These are phyloP conservation scores for Biancaea sappan DNA, from an alignment of 306 rosid genomes.

Conservation along the genomic window DNA sequence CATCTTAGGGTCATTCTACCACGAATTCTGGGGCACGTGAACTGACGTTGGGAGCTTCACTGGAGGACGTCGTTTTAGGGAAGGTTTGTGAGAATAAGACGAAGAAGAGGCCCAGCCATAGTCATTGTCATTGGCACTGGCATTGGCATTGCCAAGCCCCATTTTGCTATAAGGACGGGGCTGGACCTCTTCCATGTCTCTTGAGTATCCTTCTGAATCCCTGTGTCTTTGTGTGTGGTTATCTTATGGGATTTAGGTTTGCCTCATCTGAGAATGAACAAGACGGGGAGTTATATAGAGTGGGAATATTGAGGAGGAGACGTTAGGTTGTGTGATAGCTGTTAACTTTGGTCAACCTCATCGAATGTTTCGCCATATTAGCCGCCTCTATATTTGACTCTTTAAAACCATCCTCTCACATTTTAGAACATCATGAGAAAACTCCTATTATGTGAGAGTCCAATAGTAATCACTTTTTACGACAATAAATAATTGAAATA, in stretches of 20 bases:
- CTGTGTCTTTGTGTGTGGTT: not conserved
- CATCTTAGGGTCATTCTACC: slow-evolving; percentile 51
- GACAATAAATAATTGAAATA: too few relatives aligned
- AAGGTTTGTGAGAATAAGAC: slow-evolving; percentile 1
- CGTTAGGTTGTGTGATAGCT: not conserved
- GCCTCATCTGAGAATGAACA: not conserved
- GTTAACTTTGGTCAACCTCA: not conserved
- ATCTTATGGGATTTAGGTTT: too few relatives aligned
- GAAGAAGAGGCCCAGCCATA: not conserved
- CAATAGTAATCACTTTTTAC: too few relatives aligned
- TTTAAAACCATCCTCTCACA: not conserved
- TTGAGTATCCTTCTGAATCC: not conserved
- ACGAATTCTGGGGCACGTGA: not conserved
- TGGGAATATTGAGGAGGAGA: not conserved
- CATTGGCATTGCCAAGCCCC: not conserved
- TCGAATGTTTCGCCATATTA: not conserved
- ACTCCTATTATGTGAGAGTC: too few relatives aligned
- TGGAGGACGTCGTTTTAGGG: not conserved
- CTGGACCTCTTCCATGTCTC: slow-evolving; percentile 28
- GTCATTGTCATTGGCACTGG: too few relatives aligned
- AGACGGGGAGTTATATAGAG: not conserved
- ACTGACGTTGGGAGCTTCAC: not conserved
- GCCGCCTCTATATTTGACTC: not conserved
- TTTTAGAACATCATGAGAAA: not conserved
- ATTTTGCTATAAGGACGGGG: not conserved